phyloP scores from a whole-genome alignment of 345 rosid genomes.

The Salix purpurea region DNA sequence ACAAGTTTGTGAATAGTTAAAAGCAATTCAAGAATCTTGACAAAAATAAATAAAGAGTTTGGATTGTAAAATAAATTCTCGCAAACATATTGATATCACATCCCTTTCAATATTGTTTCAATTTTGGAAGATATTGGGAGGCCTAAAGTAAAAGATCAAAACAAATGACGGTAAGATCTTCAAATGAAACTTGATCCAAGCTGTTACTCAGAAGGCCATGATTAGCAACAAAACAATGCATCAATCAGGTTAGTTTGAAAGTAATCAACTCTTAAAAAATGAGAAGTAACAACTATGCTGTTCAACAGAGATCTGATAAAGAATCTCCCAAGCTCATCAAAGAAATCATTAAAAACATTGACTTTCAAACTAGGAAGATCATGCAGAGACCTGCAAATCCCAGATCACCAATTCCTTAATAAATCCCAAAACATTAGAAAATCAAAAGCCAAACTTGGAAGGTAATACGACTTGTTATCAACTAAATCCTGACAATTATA shows the following conservation, averaged over 20 bases:
- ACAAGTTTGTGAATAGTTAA: not conserved
- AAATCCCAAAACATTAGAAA: not conserved
- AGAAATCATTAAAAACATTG: not conserved
- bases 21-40: not conserved
- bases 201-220: not conserved
- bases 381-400: constrained; percentile 5
- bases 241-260: not conserved
- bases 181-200: not conserved
- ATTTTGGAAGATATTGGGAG: not conserved
- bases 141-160: not conserved
- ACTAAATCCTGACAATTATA: not conserved
- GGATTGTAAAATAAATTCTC: not conserved
- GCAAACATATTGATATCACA: not conserved
- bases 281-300: not conserved
- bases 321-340: not conserved
- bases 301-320: not conserved
- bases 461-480: not conserved
- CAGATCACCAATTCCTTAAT: not conserved
- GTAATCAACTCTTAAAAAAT: not conserved
- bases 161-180: not conserved
- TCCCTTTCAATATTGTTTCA: not conserved
- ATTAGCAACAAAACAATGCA: not conserved
- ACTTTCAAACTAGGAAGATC: not conserved
- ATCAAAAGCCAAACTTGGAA: not conserved
- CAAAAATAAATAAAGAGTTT: not conserved